Conservation (phyloP, 1,284 basidiomycete genomes). For the Malassezia cuniculi region DNA sequence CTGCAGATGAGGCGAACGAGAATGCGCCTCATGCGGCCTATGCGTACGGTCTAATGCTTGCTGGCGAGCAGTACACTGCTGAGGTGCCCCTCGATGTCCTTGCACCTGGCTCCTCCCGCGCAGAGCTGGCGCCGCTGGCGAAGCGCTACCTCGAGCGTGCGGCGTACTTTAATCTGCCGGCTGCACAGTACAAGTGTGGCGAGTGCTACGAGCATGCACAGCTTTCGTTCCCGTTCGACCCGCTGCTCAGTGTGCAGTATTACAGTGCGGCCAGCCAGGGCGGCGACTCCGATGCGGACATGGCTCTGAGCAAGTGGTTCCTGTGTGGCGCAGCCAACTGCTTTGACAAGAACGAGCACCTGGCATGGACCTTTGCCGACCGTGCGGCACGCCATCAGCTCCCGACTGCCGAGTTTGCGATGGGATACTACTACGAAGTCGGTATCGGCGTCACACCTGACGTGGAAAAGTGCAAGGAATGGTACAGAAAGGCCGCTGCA, state of each 20-base stretch:
- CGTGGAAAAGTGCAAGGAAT: conserved; percentile 55
- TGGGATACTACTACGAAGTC: conserved; percentile 80
- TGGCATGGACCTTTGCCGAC: conserved; percentile 80
- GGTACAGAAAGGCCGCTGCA: conserved; percentile 58
- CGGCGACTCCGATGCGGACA: conserved; percentile 70
- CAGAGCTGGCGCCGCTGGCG: conserved; percentile 26
- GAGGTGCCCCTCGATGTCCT: conserved; percentile 23
- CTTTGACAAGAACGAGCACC: conserved; percentile 76
- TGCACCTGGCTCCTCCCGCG: conserved; percentile 20
- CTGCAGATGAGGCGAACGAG: conserved; percentile 63
- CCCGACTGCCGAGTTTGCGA: conserved; percentile 76
- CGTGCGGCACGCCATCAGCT: conserved; percentile 71
- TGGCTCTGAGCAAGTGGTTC: conserved; percentile 92
- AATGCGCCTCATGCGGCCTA: conserved; percentile 74
- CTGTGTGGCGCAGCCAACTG: conserved; percentile 65
- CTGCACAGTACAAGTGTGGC: conserved; percentile 78
- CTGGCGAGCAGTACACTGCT: conserved; percentile 49
- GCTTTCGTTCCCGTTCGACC: conserved; percentile 72
- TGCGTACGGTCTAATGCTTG: conserved; percentile 62
- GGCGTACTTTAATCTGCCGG: conserved; percentile 70
- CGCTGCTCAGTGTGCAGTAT: conserved; percentile 78
- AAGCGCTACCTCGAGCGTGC: conserved; percentile 56
- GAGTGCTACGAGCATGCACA: conserved; percentile 82
- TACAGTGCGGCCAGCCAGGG: conserved; percentile 59
- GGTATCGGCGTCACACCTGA: conserved; percentile 50